These are phyloP conservation scores for Closterium sp. DNA, from an alignment of 139 green algal genomes.

Conservation along the genomic window DNA sequence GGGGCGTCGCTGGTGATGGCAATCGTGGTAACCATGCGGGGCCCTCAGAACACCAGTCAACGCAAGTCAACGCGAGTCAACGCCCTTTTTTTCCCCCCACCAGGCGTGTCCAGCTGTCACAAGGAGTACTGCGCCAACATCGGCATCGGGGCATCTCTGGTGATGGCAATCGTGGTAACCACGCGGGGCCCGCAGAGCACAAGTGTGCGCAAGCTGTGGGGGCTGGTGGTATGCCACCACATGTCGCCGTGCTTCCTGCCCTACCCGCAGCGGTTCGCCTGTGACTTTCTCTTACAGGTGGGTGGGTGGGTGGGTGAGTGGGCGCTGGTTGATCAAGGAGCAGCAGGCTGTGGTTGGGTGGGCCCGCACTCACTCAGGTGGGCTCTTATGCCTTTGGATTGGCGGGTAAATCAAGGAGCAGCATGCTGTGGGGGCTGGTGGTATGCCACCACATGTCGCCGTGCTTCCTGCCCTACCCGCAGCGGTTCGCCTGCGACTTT, in stretches of 20 bases:
- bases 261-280: too few relatives aligned
- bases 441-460: too few relatives aligned
- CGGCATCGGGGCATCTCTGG: constrained; percentile 32
- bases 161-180: constrained; percentile 33
- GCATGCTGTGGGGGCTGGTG: constrained; percentile 26
- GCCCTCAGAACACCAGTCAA: neutral
- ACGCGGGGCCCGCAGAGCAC: neutral
- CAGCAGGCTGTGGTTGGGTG: too few relatives aligned
- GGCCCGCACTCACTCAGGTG: too few relatives aligned
- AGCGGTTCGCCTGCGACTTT: constrained; percentile 40
- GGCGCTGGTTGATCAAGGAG: too few relatives aligned
- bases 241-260: neutral
- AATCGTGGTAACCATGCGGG: constrained; percentile 9
- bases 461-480: constrained; percentile 31
- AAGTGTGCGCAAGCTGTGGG: constrained; percentile 24
- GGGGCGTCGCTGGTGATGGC: constrained; percentile 33
- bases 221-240: constrained; percentile 44
- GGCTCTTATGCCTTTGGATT: too few relatives aligned
- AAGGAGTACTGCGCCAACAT: constrained; percentile 52
- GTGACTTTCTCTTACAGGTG: too few relatives aligned
- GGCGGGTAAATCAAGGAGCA: neutral
- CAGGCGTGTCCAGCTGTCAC: constrained; percentile 42
- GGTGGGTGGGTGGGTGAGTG: too few relatives aligned
- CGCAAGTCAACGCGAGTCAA: too few relatives aligned
- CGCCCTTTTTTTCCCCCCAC: neutral